Conservation (phyloP, 352 stramenopile genomes). For the Phytophthora meadii region DNA sequence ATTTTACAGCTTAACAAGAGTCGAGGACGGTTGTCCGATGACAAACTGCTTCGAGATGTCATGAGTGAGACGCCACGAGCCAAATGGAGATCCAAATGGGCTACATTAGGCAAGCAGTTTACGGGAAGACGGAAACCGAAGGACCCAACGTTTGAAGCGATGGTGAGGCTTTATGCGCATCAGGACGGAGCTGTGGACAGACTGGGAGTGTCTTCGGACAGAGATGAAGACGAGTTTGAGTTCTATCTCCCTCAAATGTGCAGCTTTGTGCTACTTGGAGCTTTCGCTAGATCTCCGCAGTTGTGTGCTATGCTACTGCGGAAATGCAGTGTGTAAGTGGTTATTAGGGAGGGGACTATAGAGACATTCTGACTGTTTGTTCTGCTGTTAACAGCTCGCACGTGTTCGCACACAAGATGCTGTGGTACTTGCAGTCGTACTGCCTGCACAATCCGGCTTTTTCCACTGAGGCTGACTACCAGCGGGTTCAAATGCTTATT, state of each 20-base stretch:
- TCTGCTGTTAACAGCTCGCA: conserved; percentile 56
- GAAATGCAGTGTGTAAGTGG: conserved; percentile 76
- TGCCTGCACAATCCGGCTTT: conserved; percentile 72
- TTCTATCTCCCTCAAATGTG: conserved; percentile 88
- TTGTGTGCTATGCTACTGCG: conserved; percentile 73
- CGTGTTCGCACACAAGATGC: conserved; percentile 86
- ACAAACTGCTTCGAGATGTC: conserved; percentile 70
- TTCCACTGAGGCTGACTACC: conserved; percentile 53
- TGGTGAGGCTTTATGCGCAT: conserved; percentile 86
- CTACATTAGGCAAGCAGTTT: conserved; percentile 76
- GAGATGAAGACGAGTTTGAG: conserved; percentile 72
- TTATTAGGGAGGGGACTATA: neutral
- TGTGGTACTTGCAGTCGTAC: conserved; percentile 87
- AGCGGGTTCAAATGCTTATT: conserved; percentile 82
- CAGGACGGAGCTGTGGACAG: conserved; percentile 71
- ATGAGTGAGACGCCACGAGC: conserved; percentile 45
- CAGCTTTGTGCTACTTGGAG: conserved; percentile 81
- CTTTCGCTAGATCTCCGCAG: conserved; percentile 69
- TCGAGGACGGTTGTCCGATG: conserved; percentile 65
- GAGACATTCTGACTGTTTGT: neutral
- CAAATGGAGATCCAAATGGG: conserved; percentile 80
- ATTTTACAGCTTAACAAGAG: conserved; percentile 83
- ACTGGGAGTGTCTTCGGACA: conserved; percentile 58
- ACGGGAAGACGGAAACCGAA: conserved; percentile 53
- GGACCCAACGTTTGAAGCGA: conserved; percentile 82